These are phyloP conservation scores for Bothriochloa decipiens DNA, from an alignment of 176 grass and related monocot genomes.

Conservation along the genomic window DNA sequence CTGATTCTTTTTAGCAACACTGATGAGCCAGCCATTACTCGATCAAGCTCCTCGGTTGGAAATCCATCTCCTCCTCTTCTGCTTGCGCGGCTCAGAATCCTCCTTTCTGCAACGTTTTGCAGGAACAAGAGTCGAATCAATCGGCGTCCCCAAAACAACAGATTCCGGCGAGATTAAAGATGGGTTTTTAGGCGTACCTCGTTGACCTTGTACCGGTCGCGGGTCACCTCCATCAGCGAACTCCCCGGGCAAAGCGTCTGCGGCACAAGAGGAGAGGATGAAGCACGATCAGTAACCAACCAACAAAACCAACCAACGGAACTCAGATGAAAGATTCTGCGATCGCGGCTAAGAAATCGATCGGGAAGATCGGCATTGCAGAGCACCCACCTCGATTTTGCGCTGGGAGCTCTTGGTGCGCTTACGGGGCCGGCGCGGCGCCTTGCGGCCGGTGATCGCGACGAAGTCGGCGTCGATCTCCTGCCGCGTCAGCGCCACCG, in stretches of 20 bases:
- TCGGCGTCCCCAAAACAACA: background rate
- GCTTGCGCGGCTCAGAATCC: slow-evolving; percentile 37
- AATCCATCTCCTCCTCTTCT: background rate
- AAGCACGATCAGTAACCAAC: slow-evolving; percentile 32
- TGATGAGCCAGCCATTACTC: slow-evolving; percentile 36
- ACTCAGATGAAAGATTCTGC: background rate
- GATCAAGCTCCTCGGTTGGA: slow-evolving; percentile 32
- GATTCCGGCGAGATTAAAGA: slow-evolving; percentile 13
- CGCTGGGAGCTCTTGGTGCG: slow-evolving; percentile 60
- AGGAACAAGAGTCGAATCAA: background rate
- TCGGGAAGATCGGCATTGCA: slow-evolving; percentile 20
- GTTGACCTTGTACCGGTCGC: slow-evolving; percentile 66
- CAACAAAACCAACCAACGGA: background rate
- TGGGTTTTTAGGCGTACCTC: slow-evolving; percentile 42
- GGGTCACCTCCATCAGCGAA: slow-evolving; percentile 42
- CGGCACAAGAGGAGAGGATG: background rate
- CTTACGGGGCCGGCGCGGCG: slow-evolving; percentile 62
- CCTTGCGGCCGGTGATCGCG: slow-evolving; percentile 67
- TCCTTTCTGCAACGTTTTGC: slow-evolving; percentile 40
- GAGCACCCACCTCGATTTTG: slow-evolving; percentile 67
- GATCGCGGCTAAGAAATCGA: slow-evolving; percentile 12
- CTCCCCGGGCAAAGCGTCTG: slow-evolving; percentile 43
- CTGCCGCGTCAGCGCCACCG: slow-evolving; percentile 52
- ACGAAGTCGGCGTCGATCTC: slow-evolving; percentile 89
- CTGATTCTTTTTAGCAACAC: background rate